Base-by-base conservation (phyloP, 2,329 filamentous ascomycete species). In the Bipolaris zeicola region DNA sequence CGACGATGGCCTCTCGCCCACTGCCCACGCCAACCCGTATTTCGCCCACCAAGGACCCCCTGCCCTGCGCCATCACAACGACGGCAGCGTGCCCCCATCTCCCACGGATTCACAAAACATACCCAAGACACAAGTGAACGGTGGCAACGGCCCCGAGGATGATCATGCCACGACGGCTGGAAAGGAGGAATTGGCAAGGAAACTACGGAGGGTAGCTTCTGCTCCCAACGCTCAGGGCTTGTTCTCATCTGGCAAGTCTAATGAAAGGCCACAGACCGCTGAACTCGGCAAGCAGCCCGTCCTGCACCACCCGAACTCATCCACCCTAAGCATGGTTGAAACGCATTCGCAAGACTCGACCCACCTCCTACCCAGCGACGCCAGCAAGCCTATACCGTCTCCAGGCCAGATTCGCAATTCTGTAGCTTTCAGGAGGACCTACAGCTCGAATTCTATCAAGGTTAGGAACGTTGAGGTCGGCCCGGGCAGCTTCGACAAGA, bases 381-480 rank as follows among this genome's bases (percentile, higher is more conserved):
- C 79, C 10, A 59, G 76, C 43, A 68, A 71, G 46, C 84, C 92
- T 57, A 82, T 91, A 34, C 84, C 87, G 3, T 83, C 86, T 1
- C 87, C 89, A 4, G 85, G 85, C 50, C 86, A 87, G 67, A 85
- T 88, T 63, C 83, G 84, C 54, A 82, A 85, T 64, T 78, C 86
- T 16, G 82, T 91, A 46, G 87, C 91, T 18, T 99, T 97, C 79
- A 85, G 95, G 70, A 86, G 95, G 74, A 99, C 95, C 2, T 99
- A 99, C 77, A 98, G 95, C 78, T 97, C 94, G 65, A 99, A 98
- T 77, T 98, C 95, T 38, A 99, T 99, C 82, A 99, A 99, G 79
- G 91, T 98, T 65, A 87, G 95, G 69, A 92, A 96, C 75, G 95
- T 99, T 45, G 95, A 99, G 78, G 95, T 99, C 34, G 91, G 92